Evolutionary conservation across 768 basidiomycete species (phyloP).

Genomic region (Podaxis rugospora): DNA sequence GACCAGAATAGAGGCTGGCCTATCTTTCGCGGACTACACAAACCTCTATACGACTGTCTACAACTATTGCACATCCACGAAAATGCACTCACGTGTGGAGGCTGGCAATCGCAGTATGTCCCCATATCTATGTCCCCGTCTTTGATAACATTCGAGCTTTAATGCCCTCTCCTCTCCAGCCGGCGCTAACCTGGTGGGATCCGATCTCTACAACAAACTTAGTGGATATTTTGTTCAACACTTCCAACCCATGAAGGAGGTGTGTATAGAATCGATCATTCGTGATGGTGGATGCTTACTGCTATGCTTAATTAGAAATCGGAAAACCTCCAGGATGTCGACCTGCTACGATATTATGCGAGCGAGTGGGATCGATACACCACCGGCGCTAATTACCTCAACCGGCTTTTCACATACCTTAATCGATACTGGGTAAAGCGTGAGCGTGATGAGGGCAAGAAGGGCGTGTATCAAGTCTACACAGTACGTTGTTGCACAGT

Average conservation of each 20-base stretch:
- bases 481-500: slow-evolving; percentile 54
- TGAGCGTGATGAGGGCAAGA: slow-evolving; percentile 96
- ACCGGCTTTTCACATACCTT: slow-evolving; percentile 94
- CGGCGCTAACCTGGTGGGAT: slow-evolving; percentile 96
- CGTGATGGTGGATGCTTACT: slow-evolving; percentile 13
- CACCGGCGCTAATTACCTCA: slow-evolving; percentile 94
- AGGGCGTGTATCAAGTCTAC: slow-evolving; percentile 93
- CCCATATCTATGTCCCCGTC: slow-evolving; percentile 33
- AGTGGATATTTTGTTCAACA: slow-evolving; percentile 86
- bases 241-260: slow-evolving; percentile 64
- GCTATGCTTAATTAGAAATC: slow-evolving; percentile 51
- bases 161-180: slow-evolving; percentile 38
- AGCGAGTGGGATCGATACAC: slow-evolving; percentile 96
- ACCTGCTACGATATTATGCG: slow-evolving; percentile 91
- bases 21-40: slow-evolving; percentile 70
- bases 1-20: slow-evolving; percentile 80
- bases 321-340: slow-evolving; percentile 79
- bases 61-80: slow-evolving; percentile 95
- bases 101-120: slow-evolving; percentile 60
- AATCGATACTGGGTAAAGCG: slow-evolving; percentile 99
- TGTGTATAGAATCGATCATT: slow-evolving; percentile 17
- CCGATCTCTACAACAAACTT: slow-evolving; percentile 94
- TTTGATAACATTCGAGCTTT: slow-evolving; percentile 31
- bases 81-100: slow-evolving; percentile 62
- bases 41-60: slow-evolving; percentile 89